These are phyloP conservation scores for Ascoidea tarda DNA, from an alignment of 805 yeast genomes.

Conservation along the genomic window DNA sequence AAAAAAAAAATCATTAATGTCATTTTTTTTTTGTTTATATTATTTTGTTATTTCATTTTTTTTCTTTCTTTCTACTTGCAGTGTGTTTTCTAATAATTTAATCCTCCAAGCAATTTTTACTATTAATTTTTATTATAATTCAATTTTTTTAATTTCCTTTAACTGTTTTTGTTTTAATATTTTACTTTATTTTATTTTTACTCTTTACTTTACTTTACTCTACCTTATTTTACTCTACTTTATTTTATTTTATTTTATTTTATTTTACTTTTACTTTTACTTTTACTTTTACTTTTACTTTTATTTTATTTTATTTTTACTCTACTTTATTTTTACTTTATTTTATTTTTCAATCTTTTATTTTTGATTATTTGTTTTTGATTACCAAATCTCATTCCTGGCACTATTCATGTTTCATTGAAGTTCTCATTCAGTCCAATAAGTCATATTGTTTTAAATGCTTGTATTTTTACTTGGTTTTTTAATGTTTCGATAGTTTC, in stretches of 20 bases:
- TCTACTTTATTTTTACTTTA: background rate
- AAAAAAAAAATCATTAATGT: background rate
- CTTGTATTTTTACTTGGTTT: background rate
- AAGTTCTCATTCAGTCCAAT: no score
- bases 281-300: background rate
- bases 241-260: background rate
- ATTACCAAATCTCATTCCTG: no score
- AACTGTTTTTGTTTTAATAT: background rate
- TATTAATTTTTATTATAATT: background rate
- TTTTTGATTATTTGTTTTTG: background rate
- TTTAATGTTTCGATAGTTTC: background rate
- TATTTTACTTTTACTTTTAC: background rate
- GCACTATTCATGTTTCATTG: no score
- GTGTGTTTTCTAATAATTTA: no score
- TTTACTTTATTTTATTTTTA: background rate
- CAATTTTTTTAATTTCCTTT: background rate
- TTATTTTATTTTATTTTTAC: background rate
- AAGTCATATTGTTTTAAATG: background rate
- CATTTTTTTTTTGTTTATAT: background rate
- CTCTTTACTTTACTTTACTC: background rate
- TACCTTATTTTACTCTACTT: background rate
- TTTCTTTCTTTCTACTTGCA: no score
- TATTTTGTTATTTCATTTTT: background rate
- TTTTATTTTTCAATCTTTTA: background rate
- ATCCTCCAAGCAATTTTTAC: background rate